These are phyloP conservation scores for Quercus cerris DNA, from an alignment of 306 rosid species.

Conservation along the genomic window DNA sequence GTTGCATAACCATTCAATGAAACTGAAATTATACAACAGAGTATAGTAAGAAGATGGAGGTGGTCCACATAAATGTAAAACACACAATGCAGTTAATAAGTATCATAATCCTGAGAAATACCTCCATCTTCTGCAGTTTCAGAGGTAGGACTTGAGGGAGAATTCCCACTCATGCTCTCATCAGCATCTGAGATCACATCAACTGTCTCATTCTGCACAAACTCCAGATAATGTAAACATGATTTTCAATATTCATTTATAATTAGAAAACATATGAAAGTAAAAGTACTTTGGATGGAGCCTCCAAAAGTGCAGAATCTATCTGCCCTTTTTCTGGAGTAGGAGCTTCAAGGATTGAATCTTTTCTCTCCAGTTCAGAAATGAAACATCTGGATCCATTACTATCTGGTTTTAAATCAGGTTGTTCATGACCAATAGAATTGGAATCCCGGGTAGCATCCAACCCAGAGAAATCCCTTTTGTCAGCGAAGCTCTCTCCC, in stretches of 20 bases:
- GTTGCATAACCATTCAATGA: constrained; percentile 35
- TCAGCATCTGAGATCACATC: constrained; percentile 53
- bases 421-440: constrained; percentile 28
- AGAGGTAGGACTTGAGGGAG: constrained; percentile 56
- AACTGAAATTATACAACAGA: constrained; percentile 51
- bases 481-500: constrained; percentile 27
- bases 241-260: constrained; percentile 1
- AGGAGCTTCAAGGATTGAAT: constrained; percentile 29
- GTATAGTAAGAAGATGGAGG: constrained; percentile 21
- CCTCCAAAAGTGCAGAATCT: constrained; percentile 37
- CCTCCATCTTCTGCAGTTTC: constrained; percentile 51
- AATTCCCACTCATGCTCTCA: constrained; percentile 43
- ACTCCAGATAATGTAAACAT: background rate
- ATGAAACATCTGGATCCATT: constrained; percentile 13
- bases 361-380: constrained; percentile 29
- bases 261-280: constrained; percentile 18
- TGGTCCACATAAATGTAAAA: constrained; percentile 17
- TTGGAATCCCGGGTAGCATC: constrained; percentile 27
- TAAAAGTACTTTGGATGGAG: constrained; percentile 51
- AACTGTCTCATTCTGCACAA: constrained; percentile 53
- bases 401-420: constrained; percentile 22
- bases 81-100: constrained; percentile 8
- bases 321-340: constrained; percentile 34
- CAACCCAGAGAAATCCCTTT: constrained; percentile 27
- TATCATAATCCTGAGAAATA: constrained; percentile 28